These are phyloP conservation scores for Naumovozyma dairenensis DNA, from an alignment of 805 yeast species.

Conservation along the genomic window DNA sequence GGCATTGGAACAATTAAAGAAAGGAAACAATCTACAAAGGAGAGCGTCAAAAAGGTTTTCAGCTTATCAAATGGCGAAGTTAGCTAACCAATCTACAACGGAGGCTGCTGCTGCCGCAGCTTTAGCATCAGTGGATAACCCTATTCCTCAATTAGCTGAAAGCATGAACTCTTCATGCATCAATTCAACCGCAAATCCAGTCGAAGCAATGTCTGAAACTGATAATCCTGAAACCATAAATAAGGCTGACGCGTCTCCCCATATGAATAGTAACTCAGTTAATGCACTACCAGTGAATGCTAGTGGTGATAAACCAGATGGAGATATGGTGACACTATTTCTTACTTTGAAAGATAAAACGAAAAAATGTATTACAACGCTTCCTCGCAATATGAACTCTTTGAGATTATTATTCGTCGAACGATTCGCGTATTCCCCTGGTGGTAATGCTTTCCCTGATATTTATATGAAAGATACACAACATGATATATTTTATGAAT, in stretches of 20 bases:
- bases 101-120: constrained; percentile 20
- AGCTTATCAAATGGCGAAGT: constrained; percentile 82
- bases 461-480: constrained; percentile 59
- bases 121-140: constrained; percentile 8
- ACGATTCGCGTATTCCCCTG: constrained; percentile 76
- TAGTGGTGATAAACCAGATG: background rate
- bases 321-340: constrained; percentile 29
- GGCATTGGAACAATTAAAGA: constrained; percentile 69
- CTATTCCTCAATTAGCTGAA: background rate
- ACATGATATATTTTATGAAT: constrained; percentile 59
- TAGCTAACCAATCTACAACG: constrained; percentile 38
- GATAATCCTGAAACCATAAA: too few species aligned
- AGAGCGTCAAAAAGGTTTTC: constrained; percentile 91
- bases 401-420: constrained; percentile 72
- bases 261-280: too few species aligned
- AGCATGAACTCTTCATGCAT: background rate
- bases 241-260: too few species aligned
- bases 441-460: constrained; percentile 62
- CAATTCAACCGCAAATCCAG: background rate
- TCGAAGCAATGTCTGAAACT: background rate
- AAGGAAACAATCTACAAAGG: constrained; percentile 74
- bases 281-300: too few species aligned
- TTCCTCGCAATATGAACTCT: constrained; percentile 32
- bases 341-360: constrained; percentile 44
- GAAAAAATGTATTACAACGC: constrained; percentile 36